Conservation (phyloP, 768 basidiomycete genomes). For the Boletus eberwhitei region DNA sequence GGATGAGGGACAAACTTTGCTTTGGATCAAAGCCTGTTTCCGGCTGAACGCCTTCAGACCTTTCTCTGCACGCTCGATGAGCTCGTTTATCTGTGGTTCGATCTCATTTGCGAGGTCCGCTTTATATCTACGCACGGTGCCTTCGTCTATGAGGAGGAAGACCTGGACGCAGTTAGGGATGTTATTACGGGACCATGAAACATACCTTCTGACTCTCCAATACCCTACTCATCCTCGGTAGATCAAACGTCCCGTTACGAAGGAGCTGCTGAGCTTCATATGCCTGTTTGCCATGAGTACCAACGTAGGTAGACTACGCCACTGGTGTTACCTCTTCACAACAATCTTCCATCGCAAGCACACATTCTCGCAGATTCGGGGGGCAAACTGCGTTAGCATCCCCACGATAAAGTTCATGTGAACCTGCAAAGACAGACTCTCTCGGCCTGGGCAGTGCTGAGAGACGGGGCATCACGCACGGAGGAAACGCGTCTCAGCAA, state of each 20-base stretch:
- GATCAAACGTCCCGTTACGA: conserved; percentile 65
- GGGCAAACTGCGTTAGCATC: conserved; percentile 67
- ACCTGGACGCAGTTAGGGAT: conserved; percentile 43
- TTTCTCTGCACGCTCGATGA: conserved; percentile 67
- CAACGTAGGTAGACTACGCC: neutral
- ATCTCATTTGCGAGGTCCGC: conserved; percentile 74
- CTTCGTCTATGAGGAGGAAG: conserved; percentile 71
- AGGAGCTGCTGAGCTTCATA: conserved; percentile 68
- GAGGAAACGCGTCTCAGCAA: conserved; percentile 11
- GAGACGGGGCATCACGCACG: conserved; percentile 40
- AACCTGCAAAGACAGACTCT: conserved; percentile 71
- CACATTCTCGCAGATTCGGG: conserved; percentile 71
- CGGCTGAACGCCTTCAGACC: conserved; percentile 60
- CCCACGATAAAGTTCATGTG: conserved; percentile 59
- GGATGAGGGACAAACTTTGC: conserved; percentile 46
- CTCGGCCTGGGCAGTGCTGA: conserved; percentile 48
- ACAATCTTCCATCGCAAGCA: conserved; percentile 74
- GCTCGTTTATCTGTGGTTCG: conserved; percentile 75
- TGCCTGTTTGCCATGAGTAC: conserved; percentile 39
- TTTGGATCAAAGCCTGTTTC: conserved; percentile 57
- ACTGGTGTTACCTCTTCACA: conserved; percentile 61
- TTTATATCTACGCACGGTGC: conserved; percentile 71
- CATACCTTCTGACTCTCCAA: conserved; percentile 64
- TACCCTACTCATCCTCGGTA: conserved; percentile 67
- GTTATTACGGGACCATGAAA: neutral